Base-by-base conservation (phyloP, 352 stramenopile species). In the Pythium diclinum region DNA sequence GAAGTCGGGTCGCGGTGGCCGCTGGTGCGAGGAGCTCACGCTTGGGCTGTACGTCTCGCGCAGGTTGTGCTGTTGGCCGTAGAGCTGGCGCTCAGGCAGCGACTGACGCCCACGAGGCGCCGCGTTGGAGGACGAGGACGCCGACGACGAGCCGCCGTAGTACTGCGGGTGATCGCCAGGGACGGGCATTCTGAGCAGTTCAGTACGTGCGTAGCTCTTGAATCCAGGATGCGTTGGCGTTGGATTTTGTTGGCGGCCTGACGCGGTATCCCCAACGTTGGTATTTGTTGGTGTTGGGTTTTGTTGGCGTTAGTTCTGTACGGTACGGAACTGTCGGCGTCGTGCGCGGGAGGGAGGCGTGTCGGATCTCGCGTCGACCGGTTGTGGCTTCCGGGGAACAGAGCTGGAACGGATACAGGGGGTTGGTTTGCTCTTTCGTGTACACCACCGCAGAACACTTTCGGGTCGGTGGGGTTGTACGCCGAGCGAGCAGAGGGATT, bases 1-100 rank as follows among this genome's bases (percentile, higher is more conserved):
- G 19, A 68, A 63, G 44, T 68, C 61, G 30, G 62, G 62, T 5
- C 46, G 55, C n/a, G 44, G 44, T 2, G 40, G 33, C 14, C 53
- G 44, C 21, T 34, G 16, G 36, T 19, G 23, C 42, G 56, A 54
- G 7, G 38, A 54, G 54, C 38, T 21, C 28, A 32, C 6, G 51
- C 40, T 55, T 8, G 53, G 36, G 23, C 51, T 61, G 23, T 30
- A 36, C 40, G 51, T 6, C 19, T 64, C 58, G 33, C 44, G 34
- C 59, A 53, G 58, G 56, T 40, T 30, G 54, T 36, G 54, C 53
- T 55, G 13, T 30, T 49, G 54, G 21, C 52, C 30, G 56, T 56
- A 63, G 21, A 69, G 47, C 21, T 59, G 63, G 16, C 63, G 63
- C 19, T 65, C 63, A n/a, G 63, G 57, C 49, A 69, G 38, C 9